A percentile compares a stretch with the other conserved stretches of the same genome.
Evolutionary conservation across 106 monocot genomes (phyloP).

Genomic region (Allium cepa): DNA sequence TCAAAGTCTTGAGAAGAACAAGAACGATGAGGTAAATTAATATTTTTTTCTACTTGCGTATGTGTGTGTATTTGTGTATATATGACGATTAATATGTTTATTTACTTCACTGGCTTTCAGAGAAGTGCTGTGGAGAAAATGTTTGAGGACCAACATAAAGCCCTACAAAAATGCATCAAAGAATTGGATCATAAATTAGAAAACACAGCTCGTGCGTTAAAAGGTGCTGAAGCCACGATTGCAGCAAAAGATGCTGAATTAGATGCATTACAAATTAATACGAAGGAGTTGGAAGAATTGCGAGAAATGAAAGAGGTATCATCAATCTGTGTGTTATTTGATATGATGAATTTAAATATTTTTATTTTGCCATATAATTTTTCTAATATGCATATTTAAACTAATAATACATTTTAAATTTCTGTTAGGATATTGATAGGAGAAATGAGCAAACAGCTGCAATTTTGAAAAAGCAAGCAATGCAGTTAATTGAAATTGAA

Average conservation of each 20-base stretch:
- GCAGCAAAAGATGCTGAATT: constrained; percentile 46
- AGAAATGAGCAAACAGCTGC: constrained; percentile 93
- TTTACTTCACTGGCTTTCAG: constrained; percentile 9
- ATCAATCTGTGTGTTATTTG: too few species aligned
- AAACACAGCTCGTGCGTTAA: constrained; percentile 30
- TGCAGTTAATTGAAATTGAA: constrained; percentile 78
- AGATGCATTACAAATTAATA: constrained; percentile 49
- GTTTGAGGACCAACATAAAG: constrained; percentile 54
- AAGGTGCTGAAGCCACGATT: constrained; percentile 56
- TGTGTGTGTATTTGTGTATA: background rate
- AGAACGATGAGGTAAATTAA: constrained; percentile 61
- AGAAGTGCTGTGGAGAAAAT: constrained; percentile 30
- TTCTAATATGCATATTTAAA: background rate
- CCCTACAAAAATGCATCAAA: constrained; percentile 27
- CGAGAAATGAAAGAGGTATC: constrained; percentile 87
- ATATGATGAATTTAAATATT: background rate
- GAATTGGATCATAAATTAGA: constrained; percentile 73
- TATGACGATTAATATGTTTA: background rate
- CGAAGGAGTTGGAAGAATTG: constrained; percentile 87
- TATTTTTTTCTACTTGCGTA: background rate
- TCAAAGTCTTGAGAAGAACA: constrained; percentile 65
- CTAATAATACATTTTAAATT: background rate
- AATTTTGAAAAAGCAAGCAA: constrained; percentile 86
- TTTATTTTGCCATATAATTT: background rate
- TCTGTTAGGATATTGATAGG: constrained; percentile 81